A percentile compares a stretch with the other conserved stretches of the same genome.
Evolutionary conservation across 768 basidiomycete genomes (phyloP).

Genomic region (Termitomyces titanicus): DNA sequence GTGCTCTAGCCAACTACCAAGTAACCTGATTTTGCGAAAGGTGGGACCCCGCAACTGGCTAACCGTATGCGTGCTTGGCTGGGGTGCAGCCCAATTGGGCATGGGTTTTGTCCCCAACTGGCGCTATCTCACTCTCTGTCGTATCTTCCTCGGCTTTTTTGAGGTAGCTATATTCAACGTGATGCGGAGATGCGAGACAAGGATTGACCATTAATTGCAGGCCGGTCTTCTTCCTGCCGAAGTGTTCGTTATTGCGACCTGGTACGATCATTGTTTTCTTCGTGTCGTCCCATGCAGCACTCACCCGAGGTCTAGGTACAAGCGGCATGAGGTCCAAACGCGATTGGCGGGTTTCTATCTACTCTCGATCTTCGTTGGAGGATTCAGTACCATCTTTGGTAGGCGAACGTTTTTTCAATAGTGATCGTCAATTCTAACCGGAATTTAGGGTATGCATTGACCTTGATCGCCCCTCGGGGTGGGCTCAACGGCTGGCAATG

Average conservation of each 20-base stretch:
- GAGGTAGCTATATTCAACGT: conserved; percentile 26
- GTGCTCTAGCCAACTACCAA: conserved; percentile 36
- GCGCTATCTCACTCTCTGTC: conserved; percentile 33
- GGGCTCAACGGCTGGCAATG: conserved; percentile 23
- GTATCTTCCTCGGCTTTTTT: conserved; percentile 36
- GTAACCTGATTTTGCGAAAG: conserved; percentile 36
- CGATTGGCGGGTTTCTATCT: conserved; percentile 29
- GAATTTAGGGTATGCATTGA: conserved; percentile 12
- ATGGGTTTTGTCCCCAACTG: conserved; percentile 40
- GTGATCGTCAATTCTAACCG: not conserved
- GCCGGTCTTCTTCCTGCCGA: conserved; percentile 40
- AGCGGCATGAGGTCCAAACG: conserved; percentile 39
- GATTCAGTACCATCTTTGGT: conserved; percentile 24
- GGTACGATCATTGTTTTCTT: conserved; percentile 18
- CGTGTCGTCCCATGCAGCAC: not conserved
- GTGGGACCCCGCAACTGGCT: conserved; percentile 40
- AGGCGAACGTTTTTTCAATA: not conserved
- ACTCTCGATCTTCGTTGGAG: conserved; percentile 25
- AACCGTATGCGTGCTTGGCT: conserved; percentile 34
- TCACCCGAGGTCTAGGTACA: conserved; percentile 20
- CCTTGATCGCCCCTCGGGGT: conserved; percentile 6
- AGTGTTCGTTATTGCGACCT: conserved; percentile 37
- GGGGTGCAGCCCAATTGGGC: conserved; percentile 38
- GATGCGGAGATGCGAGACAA: not conserved
- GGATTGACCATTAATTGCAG: conserved; percentile 10